Conservation (phyloP, 2,329 filamentous ascomycete species). For the Fusarium chuoi region DNA sequence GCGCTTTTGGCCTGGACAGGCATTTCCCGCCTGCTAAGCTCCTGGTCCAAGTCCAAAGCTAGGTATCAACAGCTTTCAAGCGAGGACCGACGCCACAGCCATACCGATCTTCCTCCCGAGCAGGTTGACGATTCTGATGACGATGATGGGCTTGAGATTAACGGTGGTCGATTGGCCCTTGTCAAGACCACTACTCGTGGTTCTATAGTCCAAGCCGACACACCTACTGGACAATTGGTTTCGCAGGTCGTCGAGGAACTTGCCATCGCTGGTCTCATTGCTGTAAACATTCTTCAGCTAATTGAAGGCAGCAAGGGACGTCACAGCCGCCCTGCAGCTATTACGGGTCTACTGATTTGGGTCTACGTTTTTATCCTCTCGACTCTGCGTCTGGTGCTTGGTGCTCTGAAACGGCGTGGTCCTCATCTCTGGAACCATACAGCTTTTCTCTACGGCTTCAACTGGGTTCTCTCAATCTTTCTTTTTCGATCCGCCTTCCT, state of each 20-base stretch:
- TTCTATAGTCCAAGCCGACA: slow-evolving; percentile 77
- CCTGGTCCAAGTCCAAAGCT: slow-evolving; percentile 59
- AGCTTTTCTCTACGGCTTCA: slow-evolving; percentile 79
- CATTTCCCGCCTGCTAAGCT: slow-evolving; percentile 61
- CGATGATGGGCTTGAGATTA: slow-evolving; percentile 66
- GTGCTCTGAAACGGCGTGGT: slow-evolving; percentile 71
- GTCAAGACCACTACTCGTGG: slow-evolving; percentile 70
- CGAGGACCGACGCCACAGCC: slow-evolving; percentile 54
- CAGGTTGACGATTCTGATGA: slow-evolving; percentile 63
- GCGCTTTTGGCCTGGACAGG: slow-evolving; percentile 70
- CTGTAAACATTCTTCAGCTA: slow-evolving; percentile 73
- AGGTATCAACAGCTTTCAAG: slow-evolving; percentile 66
- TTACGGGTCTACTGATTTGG: slow-evolving; percentile 80
- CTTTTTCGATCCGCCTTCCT: slow-evolving; percentile 88
- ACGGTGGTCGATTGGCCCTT: slow-evolving; percentile 66
- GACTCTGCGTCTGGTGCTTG: slow-evolving; percentile 75
- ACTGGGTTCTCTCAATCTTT: slow-evolving; percentile 81
- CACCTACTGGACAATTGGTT: slow-evolving; percentile 76
- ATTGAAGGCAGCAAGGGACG: slow-evolving; percentile 68
- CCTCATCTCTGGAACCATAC: slow-evolving; percentile 93
- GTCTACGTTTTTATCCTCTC: slow-evolving; percentile 81
- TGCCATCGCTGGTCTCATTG: slow-evolving; percentile 77
- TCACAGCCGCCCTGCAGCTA: slow-evolving; percentile 67
- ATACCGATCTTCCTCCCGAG: slow-evolving; percentile 64
- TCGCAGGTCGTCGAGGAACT: slow-evolving; percentile 79